Evolutionary conservation across 2,329 filamentous ascomycete genomes (phyloP).

Genomic region (Bipolaris sorokiniana): DNA sequence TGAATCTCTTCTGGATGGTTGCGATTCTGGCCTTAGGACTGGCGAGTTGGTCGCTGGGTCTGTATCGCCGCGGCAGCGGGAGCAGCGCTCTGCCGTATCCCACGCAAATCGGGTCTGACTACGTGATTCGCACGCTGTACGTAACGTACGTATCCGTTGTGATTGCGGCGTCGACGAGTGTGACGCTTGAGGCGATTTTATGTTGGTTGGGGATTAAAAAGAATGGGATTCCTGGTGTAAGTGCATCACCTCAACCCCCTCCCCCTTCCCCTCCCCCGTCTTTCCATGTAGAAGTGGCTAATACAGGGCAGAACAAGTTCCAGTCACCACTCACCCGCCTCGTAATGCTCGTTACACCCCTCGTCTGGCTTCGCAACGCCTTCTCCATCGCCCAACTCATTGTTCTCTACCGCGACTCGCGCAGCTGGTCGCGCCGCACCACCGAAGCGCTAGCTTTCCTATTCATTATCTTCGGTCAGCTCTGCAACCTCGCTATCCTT

Average conservation of each 20-base stretch:
- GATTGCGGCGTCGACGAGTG: slow-evolving; percentile 19
- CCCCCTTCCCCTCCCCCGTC: too few relatives aligned
- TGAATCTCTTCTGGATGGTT: slow-evolving; percentile 23
- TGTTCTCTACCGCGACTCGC: slow-evolving; percentile 20
- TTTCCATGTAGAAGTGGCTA: too few relatives aligned
- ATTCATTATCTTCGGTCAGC: slow-evolving; percentile 30
- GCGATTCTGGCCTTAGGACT: slow-evolving; percentile 23
- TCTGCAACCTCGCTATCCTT: slow-evolving; percentile 21
- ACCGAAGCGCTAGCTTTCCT: slow-evolving; percentile 27
- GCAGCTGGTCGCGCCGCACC: slow-evolving; percentile 23
- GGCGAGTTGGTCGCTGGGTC: slow-evolving; percentile 23
- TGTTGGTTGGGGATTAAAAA: slow-evolving; percentile 23
- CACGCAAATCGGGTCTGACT: not conserved
- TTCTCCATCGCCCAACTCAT: slow-evolving; percentile 26
- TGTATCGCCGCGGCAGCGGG: slow-evolving; percentile 9
- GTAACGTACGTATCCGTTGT: slow-evolving; percentile 18
- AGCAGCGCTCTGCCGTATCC: slow-evolving; percentile 16
- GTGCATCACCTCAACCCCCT: too few relatives aligned
- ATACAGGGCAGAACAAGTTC: not conserved
- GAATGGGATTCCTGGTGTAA: slow-evolving; percentile 21
- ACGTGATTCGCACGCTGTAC: slow-evolving; percentile 15
- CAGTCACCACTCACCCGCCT: slow-evolving; percentile 19
- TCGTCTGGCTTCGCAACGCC: slow-evolving; percentile 25
- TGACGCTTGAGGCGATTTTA: slow-evolving; percentile 18
- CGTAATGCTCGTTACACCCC: slow-evolving; percentile 19